phyloP scores from a whole-genome alignment of 257 asterid species.

The Solanum medicagineum region DNA sequence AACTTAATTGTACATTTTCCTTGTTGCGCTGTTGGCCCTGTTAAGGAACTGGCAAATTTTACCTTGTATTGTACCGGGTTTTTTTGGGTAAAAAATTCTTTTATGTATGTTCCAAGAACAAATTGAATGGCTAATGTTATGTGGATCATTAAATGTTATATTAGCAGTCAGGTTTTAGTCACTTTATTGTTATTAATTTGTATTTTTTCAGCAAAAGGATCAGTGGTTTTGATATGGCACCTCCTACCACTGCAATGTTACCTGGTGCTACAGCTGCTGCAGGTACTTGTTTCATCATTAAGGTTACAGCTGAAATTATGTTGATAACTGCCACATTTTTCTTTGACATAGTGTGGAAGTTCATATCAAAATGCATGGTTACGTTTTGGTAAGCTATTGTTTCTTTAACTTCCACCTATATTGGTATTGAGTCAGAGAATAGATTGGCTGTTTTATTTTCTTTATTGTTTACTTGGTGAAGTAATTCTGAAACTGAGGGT shows the following conservation, averaged over 20 bases:
- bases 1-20: background rate
- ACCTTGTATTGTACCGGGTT: background rate
- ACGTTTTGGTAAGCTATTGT: conserved; percentile 74
- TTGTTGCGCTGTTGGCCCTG: background rate
- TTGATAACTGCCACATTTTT: conserved; percentile 30
- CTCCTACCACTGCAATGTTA: conserved; percentile 57
- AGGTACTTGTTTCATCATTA: conserved; percentile 39
- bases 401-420: conserved; percentile 33
- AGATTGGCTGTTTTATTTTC: conserved; percentile 29
- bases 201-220: conserved; percentile 70
- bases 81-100: background rate
- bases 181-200: conserved; percentile 13
- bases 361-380: conserved; percentile 66
- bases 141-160: background rate
- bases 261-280: conserved; percentile 41
- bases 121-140: background rate
- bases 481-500: conserved; percentile 66
- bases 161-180: conserved; percentile 3
- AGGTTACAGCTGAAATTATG: background rate
- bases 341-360: conserved; percentile 71
- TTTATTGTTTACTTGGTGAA: conserved; percentile 49
- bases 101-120: background rate
- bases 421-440: conserved; percentile 27
- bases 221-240: conserved; percentile 99
- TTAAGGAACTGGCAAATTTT: background rate